Evolutionary conservation across 2,329 filamentous ascomycete species (phyloP), one percentile per base, ranked within the genome.

Genomic region (Lasiodiplodia gonubiensis): DNA sequence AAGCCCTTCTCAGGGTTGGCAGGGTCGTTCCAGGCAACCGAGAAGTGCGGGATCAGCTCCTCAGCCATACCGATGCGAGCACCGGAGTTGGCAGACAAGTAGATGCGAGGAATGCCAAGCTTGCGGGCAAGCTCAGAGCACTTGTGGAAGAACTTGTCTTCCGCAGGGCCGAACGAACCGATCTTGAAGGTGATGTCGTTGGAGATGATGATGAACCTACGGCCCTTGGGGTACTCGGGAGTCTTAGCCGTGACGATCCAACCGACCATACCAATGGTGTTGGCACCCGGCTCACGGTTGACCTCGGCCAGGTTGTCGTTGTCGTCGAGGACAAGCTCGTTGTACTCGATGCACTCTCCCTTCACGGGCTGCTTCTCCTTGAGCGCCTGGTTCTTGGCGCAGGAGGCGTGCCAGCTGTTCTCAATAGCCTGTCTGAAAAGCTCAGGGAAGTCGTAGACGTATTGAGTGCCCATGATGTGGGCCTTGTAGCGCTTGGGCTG

Each of bases 111-210:
- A 75, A 99, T 97, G 48, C 95, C 95, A 70, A 97, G 86, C 85
- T 93, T 94, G 74, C 94, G 90, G 70, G 95, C 95, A 72, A 97
- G 86, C 81, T 99, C 94, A 11, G 95, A 98, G 84, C 95, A 99
- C 86, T 98, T 97, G 86, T 96, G 87, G 89, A 99, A 99, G 88
- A 97, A 99, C 74, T 92, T 91, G 81, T 99, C 95, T 84, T 99
- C 95, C 82, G 91, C 90, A 49, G 95, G 95, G 64, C 95, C 95
- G 79, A 99, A 99, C 2, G 93, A 97, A 76, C 95, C 95, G 79
- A 98, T 99, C 86, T 96, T 96, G 87, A 93, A 98, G 21, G 95
- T 99, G 80, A 99, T 99, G 77, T 99, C 95, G 86, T 99, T 99
- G 86, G 95, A 94, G 70, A 99, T 90, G 71, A 99, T 92, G 78